These are phyloP conservation scores for Wickerhamiella cacticola DNA, from an alignment of 805 yeast genomes.

Conservation along the genomic window DNA sequence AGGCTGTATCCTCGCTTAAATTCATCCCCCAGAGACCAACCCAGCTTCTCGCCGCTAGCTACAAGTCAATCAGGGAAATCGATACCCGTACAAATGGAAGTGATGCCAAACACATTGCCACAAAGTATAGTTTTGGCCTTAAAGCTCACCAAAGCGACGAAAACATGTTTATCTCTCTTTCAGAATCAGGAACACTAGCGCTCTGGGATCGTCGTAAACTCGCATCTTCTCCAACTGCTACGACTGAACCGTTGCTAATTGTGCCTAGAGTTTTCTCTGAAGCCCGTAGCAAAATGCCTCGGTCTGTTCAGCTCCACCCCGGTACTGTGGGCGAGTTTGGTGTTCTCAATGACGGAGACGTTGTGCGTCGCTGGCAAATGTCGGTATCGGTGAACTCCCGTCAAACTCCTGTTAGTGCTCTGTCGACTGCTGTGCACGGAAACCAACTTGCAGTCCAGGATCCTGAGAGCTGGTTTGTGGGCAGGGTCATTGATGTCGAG, in stretches of 20 bases:
- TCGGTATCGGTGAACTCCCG: conserved; percentile 14
- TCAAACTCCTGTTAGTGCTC: conserved; percentile 15
- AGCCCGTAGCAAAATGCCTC: conserved; percentile 15
- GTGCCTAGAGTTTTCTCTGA: conserved; percentile 23
- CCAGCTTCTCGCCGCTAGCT: conserved; percentile 55
- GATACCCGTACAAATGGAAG: conserved; percentile 42
- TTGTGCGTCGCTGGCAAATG: conserved; percentile 68
- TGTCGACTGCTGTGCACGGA: conserved; percentile 14
- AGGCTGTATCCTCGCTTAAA: conserved; percentile 54
- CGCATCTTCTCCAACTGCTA: background rate
- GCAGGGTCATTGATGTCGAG: conserved; percentile 59
- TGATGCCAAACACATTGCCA: conserved; percentile 52
- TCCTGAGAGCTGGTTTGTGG: conserved; percentile 53
- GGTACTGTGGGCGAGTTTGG: conserved; percentile 60
- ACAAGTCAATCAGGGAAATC: conserved; percentile 64
- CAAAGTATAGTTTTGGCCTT: conserved; percentile 58
- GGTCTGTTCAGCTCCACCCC: conserved; percentile 35
- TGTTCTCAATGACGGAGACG: conserved; percentile 65
- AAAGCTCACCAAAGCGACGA: conserved; percentile 56
- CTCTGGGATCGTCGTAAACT: conserved; percentile 38
- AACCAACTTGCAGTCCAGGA: conserved; percentile 18
- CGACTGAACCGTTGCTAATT: conserved; percentile 19
- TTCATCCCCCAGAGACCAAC: conserved; percentile 49
- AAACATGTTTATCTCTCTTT: conserved; percentile 56
- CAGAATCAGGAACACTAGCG: conserved; percentile 75